These are phyloP conservation scores for Blastobotrys capitulatus DNA, from an alignment of 1,139 yeast species.

Conservation along the genomic window DNA sequence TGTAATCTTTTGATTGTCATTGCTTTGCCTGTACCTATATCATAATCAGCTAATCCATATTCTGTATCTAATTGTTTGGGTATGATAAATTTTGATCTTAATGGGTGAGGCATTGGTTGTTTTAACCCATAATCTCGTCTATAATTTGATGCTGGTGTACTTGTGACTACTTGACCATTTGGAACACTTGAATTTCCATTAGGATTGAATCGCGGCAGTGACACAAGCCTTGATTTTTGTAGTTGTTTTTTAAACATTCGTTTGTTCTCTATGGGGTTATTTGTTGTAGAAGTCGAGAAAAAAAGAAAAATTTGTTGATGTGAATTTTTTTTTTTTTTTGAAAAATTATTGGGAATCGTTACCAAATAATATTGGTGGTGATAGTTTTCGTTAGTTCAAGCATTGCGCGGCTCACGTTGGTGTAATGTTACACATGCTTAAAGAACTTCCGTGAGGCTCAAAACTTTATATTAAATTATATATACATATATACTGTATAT, in stretches of 20 bases:
- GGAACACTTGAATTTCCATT: constrained; percentile 2
- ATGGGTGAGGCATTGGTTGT: constrained; percentile 42
- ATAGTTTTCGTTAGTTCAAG: no score
- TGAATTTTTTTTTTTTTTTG: not conserved
- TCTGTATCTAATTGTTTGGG: constrained; percentile 44
- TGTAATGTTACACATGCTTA: no score
- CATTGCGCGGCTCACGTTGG: no score
- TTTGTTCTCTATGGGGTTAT: no score
- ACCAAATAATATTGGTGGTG: no score
- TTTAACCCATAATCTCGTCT: constrained; percentile 55
- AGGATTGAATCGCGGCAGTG: constrained; percentile 4
- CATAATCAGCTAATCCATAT: constrained; percentile 46
- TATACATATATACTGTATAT: no score
- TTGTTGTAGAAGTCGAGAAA: not conserved
- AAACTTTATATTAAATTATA: no score
- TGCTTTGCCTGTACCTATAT: constrained; percentile 42
- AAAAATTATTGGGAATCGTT: not conserved
- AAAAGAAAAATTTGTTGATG: not conserved
- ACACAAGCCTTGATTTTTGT: constrained; percentile 11
- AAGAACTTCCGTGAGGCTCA: no score
- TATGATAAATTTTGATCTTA: constrained; percentile 41
- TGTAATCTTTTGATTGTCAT: constrained; percentile 44
- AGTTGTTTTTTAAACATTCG: constrained; percentile 4
- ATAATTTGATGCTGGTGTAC: constrained; percentile 43
- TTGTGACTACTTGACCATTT: constrained; percentile 41